A percentile compares a stretch with the other conserved stretches of the same genome.
phyloP scores from a whole-genome alignment of 495 filamentous ascomycete species.

The Monascus purpureus region DNA sequence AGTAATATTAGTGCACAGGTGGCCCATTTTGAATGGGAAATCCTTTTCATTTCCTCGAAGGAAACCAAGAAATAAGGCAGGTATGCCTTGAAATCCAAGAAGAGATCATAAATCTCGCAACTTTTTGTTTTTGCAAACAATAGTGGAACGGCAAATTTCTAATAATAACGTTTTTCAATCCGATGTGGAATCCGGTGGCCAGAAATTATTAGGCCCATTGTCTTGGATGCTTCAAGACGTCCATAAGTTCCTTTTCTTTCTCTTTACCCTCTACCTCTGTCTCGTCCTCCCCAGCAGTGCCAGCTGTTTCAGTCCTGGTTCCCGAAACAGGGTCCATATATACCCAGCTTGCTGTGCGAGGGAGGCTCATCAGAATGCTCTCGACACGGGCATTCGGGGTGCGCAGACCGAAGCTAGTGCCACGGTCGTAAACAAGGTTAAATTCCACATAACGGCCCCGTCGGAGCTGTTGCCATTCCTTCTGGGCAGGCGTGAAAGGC shows the following conservation, averaged over 20 bases:
- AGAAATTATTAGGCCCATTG: conserved; percentile 90
- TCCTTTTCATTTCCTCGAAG: no score
- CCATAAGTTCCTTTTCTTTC: conserved; percentile 56
- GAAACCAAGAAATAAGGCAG: no score
- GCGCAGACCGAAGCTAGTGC: conserved; percentile 86
- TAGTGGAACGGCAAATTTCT: no score
- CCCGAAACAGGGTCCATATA: conserved; percentile 70
- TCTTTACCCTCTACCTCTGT: conserved; percentile 27
- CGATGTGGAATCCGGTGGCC: no score
- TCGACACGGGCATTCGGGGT: conserved; percentile 86
- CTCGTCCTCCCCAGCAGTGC: conserved; percentile 15
- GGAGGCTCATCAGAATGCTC: conserved; percentile 95
- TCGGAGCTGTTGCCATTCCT: conserved; percentile 91
- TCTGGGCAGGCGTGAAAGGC: conserved; percentile 71
- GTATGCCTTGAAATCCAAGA: no score
- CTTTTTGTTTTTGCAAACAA: no score
- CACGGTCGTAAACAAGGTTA: conserved; percentile 93
- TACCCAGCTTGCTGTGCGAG: conserved; percentile 81
- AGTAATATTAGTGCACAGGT: no score
- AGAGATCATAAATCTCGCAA: no score
- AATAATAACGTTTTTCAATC: no score
- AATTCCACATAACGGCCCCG: conserved; percentile 95
- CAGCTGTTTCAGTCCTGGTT: conserved; percentile 23
- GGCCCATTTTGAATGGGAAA: no score
- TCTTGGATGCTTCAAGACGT: conserved; percentile 70